Percentiles rank a stretch among this genome's conserved stretches.
These are phyloP conservation scores for Mitragyna speciosa DNA, from an alignment of 257 asterid species.

Conservation along the genomic window DNA sequence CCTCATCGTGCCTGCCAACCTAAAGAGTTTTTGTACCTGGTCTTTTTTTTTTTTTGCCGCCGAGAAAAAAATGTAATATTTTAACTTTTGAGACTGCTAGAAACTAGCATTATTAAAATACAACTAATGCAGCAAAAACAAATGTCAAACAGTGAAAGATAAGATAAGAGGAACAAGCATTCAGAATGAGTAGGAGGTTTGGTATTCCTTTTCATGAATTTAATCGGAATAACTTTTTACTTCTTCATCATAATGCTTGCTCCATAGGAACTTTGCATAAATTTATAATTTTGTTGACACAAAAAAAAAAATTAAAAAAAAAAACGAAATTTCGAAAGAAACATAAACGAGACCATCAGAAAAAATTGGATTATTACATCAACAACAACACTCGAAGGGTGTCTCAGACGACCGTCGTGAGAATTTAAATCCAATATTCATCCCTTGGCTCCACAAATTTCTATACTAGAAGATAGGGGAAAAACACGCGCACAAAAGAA, in stretches of 20 bases:
- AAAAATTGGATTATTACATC: slow-evolving; percentile 50
- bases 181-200: slow-evolving; percentile 97
- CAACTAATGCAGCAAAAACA: not conserved
- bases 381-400: slow-evolving; percentile 34
- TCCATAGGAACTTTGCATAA: not conserved
- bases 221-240: slow-evolving; percentile 39
- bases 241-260: slow-evolving; percentile 56
- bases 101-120: no score
- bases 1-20: slow-evolving; percentile 50
- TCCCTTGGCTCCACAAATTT: slow-evolving; percentile 31
- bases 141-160: no score
- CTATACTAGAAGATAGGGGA: not conserved
- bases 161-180: slow-evolving; percentile 26
- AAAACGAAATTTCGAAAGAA: not conserved
- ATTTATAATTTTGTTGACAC: not conserved
- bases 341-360: slow-evolving; percentile 41
- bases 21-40: no score
- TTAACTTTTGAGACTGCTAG: no score
- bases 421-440: slow-evolving; percentile 60
- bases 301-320: not conserved
- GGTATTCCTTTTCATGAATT: slow-evolving; percentile 51
- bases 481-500: not conserved
- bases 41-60: no score
- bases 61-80: no score
- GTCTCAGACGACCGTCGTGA: slow-evolving; percentile 94